Evolutionary conservation across 1,284 basidiomycete species (phyloP), one percentile per base, ranked within the genome.

Genomic region (Takashimella tepidaria): DNA sequence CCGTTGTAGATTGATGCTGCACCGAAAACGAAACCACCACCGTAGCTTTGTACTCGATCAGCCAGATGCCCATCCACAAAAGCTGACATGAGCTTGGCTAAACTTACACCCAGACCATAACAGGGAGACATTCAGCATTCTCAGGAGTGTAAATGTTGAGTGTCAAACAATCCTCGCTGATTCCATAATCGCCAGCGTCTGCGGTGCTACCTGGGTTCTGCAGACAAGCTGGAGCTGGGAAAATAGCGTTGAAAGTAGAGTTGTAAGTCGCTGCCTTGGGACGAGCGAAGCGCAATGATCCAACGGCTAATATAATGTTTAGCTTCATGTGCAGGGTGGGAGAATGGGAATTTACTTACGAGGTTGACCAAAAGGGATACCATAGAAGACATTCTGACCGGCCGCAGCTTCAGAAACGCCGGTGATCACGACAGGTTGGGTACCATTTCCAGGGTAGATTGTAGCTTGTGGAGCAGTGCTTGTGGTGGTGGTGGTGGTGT

Each of bases 311-410:
- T 37, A 8, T 16, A 37, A 37, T 16, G 31, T 37, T 37, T 16
- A 37, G 31, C 31, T 45, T 12, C 20, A 45, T n/a, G 4, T n/a
- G 41, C n/a, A 20, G 27, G 42, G 2, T 5, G 21, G 5, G 12
- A 22, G 25, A 3, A 24, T n/a, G n/a, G n/a, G n/a, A n/a, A 22
- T 22, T 13, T 1, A 53, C 56, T 49, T 44, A 61, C 56, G 86
- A n/a, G 84, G 78, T 57, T 81, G 73, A 12, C 83, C 84, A 59
- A 80, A 88, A 0, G 83, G 85, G 41, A 88, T 81, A 1, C 85
- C 85, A 2, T 86, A 75, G 57, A 67, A 76, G 31, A 16, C 31
- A 37, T 37, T 37, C 31, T 37, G 31, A 16, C 31, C 31, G 8
- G 31, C 31, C 16, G 31, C 8, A 37, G 31, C 8, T 16, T 37